Conservation (phyloP, 2,329 filamentous ascomycete species). For the Claviceps spartinae region DNA sequence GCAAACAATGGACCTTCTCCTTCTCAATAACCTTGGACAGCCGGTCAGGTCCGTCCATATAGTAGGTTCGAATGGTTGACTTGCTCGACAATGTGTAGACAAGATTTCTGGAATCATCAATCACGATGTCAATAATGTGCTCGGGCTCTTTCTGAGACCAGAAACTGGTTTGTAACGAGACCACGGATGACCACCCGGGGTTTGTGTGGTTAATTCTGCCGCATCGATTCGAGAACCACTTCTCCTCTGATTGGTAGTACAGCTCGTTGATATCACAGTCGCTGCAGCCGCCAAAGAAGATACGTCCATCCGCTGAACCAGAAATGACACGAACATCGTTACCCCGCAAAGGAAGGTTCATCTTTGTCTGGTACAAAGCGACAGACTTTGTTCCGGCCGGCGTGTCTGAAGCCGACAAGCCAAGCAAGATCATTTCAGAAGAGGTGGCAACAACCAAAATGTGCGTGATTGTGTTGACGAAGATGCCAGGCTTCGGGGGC, state of each 20-base stretch:
- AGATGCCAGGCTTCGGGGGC: constrained; percentile 73
- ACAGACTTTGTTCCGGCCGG: constrained; percentile 60
- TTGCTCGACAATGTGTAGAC: constrained; percentile 82
- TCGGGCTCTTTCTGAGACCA: constrained; percentile 43
- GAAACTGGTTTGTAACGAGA: constrained; percentile 36
- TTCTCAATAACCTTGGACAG: constrained; percentile 54
- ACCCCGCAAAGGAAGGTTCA: constrained; percentile 65
- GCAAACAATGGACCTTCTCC: constrained; percentile 44
- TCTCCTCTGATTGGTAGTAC: constrained; percentile 92
- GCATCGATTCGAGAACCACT: constrained; percentile 85
- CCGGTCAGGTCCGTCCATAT: constrained; percentile 56
- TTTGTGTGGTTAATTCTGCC: constrained; percentile 81
- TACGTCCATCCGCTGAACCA: constrained; percentile 72
- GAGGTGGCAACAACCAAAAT: constrained; percentile 81
- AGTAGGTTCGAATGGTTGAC: constrained; percentile 83
- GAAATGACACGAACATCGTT: constrained; percentile 66
- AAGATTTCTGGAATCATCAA: constrained; percentile 79
- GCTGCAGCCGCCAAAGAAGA: constrained; percentile 74
- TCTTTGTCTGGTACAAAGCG: constrained; percentile 75
- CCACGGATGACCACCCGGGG: constrained; percentile 53
- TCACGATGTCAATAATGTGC: constrained; percentile 61
- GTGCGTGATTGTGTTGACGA: constrained; percentile 73
- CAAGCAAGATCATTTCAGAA: constrained; percentile 74
- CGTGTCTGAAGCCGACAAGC: constrained; percentile 55
- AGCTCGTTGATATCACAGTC: constrained; percentile 89